These are phyloP conservation scores for Monarda citriodora DNA, from an alignment of 305 asterid genomes.

Conservation along the genomic window DNA sequence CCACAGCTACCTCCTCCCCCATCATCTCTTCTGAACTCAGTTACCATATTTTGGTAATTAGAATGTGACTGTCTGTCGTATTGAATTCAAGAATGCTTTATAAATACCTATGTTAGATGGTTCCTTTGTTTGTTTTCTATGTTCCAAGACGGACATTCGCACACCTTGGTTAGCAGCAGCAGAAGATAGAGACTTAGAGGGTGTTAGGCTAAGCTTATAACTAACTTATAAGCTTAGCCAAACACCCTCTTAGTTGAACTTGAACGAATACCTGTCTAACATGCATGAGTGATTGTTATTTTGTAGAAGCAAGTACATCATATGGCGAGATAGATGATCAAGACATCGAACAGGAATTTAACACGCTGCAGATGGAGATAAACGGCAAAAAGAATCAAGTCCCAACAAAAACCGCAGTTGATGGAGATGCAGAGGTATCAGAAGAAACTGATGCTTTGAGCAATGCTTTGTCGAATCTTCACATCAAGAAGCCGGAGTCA, in stretches of 20 bases:
- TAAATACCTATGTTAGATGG: neutral
- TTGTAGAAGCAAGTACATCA: constrained; percentile 43
- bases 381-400: constrained; percentile 22
- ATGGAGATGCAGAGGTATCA: constrained; percentile 21
- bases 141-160: neutral
- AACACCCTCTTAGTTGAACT: too few relatives aligned
- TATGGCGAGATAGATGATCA: constrained; percentile 51
- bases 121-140: neutral
- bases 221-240: too few relatives aligned
- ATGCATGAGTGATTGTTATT: constrained; percentile 11
- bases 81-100: too few relatives aligned
- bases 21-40: too few relatives aligned
- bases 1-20: too few relatives aligned
- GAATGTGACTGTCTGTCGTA: too few relatives aligned
- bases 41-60: too few relatives aligned
- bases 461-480: constrained; percentile 51
- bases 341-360: constrained; percentile 72
- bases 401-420: constrained; percentile 14
- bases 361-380: constrained; percentile 54
- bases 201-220: too few relatives aligned
- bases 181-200: neutral
- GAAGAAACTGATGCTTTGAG: constrained; percentile 47
- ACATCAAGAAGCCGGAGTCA: constrained; percentile 31
- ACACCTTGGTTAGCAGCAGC: neutral
- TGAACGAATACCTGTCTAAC: neutral